Evolutionary conservation across 495 filamentous ascomycete species (phyloP).

Genomic region (Amphirosellinia nigrospora): DNA sequence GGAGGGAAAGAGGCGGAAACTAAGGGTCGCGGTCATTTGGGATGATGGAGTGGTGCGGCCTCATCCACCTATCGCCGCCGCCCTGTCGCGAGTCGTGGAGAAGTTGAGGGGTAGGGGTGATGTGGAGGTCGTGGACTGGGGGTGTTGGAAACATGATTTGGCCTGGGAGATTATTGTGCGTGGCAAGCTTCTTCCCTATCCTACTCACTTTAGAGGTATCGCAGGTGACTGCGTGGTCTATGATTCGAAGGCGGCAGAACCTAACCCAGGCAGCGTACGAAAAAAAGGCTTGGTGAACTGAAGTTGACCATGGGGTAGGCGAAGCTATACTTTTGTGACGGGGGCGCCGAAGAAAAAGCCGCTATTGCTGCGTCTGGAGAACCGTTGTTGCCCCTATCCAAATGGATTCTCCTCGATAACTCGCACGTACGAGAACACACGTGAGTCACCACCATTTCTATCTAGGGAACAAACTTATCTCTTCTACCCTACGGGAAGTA

Average conservation of each 20-base stretch:
- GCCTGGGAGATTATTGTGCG: conserved; percentile 64
- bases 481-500: not conserved
- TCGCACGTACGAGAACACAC: conserved; percentile 48
- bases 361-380: conserved; percentile 61
- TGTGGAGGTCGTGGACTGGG: conserved; percentile 69
- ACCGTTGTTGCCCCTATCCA: conserved; percentile 57
- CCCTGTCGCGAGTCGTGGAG: conserved; percentile 61
- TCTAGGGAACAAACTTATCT: not conserved
- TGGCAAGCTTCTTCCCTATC: not conserved
- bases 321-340: conserved; percentile 60
- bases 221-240: not conserved
- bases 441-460: not conserved
- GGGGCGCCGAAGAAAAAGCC: conserved; percentile 57
- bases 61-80: conserved; percentile 71
- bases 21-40: conserved; percentile 73
- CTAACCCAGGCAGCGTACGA: not conserved
- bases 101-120: conserved; percentile 53
- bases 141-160: conserved; percentile 65
- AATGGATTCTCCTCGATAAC: conserved; percentile 58
- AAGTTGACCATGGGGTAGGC: conserved; percentile 26
- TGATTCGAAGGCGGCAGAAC: not conserved
- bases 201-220: not conserved
- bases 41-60: conserved; percentile 73
- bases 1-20: conserved; percentile 40
- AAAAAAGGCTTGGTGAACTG: not conserved